These are phyloP conservation scores for Paxillus ammoniavirescens DNA, from an alignment of 768 basidiomycete species.

Conservation along the genomic window DNA sequence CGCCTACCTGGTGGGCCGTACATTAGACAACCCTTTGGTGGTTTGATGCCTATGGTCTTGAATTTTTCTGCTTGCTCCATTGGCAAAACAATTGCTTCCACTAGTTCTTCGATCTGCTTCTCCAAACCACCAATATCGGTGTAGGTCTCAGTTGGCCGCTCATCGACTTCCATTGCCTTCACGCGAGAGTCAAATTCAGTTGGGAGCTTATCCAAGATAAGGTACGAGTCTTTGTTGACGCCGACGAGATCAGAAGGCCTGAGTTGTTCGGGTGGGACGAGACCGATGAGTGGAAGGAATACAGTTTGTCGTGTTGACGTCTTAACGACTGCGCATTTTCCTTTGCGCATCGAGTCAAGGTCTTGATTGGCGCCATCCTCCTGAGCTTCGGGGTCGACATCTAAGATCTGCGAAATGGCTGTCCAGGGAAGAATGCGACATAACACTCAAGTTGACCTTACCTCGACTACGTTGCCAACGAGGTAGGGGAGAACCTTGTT, in stretches of 20 bases:
- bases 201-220: conserved; percentile 92
- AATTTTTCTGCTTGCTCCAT: conserved; percentile 99
- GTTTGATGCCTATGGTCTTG: conserved; percentile 96
- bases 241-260: conserved; percentile 94
- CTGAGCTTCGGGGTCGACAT: conserved; percentile 90
- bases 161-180: conserved; percentile 99
- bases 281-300: conserved; percentile 96
- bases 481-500: conserved; percentile 98
- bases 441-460: conserved; percentile 34
- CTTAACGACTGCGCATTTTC: conserved; percentile 98
- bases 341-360: conserved; percentile 92
- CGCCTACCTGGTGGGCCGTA: conserved; percentile 91
- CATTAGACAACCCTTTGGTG: conserved; percentile 98
- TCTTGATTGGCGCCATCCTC: conserved; percentile 97
- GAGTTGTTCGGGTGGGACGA: conserved; percentile 90
- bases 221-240: conserved; percentile 99
- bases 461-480: conserved; percentile 97
- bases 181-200: conserved; percentile 98
- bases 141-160: conserved; percentile 95
- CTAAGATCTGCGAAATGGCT: conserved; percentile 65
- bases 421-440: conserved; percentile 1
- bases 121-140: conserved; percentile 98
- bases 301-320: conserved; percentile 98
- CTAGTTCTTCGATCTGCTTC: conserved; percentile 98
- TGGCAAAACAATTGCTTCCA: conserved; percentile 96